Evolutionary conservation across 768 basidiomycete genomes (phyloP), one percentile per base, ranked within the genome.

Genomic region (Hysterangium stoloniferum): DNA sequence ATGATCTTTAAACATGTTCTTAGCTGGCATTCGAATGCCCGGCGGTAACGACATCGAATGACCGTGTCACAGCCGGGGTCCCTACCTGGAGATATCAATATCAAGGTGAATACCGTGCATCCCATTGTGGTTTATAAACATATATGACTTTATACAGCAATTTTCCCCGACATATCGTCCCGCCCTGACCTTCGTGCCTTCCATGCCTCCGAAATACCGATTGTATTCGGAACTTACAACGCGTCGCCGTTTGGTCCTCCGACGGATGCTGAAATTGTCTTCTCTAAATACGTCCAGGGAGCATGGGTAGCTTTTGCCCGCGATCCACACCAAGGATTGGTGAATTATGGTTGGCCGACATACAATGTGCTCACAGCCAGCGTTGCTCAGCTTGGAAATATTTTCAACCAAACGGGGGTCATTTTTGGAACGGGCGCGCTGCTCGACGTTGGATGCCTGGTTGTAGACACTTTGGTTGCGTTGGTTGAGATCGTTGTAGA

Each of bases 241-340:
- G 22, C 48, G 11, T 49, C 48, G 15, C 11, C 37, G 9, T 40
- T 49, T n/a, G 20, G 20, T 13, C 32, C 56, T n/a, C 58, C 57
- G 17, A 62, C 59, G 9, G 46, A 56, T 11, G 54, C 27, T 7
- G 64, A 63, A 45, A 60, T 65, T n/a, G 56, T 59, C n/a, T 58
- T 72, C 32, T 65, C 70, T 1, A 59, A 53, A 45, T 67, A 64
- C 46, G 48, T 71, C 1, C 70, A 71, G 53, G 54, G 57, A 5
- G 69, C 68, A 0, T 73, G 72, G 71, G 69, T 71, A 1, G 60
- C 66, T 5, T 73, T 73, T 47, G 70, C 71, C n/a, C 62, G 66
- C n/a, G 60, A 71, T 55, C 68, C 71, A 1, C 29, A 46, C 4
- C 46, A 62, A 9, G 69, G 68, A 1, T 51, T 70, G 45, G n/a